phyloP scores from a whole-genome alignment of 1,139 yeast genomes.

The Suhomyces panamericanus region DNA sequence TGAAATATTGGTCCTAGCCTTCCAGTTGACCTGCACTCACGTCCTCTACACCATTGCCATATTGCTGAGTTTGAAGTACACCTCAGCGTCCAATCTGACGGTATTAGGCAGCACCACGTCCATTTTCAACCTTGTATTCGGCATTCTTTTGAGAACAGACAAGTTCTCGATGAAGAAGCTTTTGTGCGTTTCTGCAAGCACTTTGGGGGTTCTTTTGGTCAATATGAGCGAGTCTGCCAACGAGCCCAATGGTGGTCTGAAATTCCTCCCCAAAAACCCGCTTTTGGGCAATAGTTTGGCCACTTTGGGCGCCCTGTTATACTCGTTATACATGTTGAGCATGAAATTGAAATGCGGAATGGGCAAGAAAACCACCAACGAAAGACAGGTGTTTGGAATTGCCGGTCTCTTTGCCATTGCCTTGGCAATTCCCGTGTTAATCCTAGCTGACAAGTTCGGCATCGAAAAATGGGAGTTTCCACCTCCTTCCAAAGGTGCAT shows the following conservation, averaged over 20 bases:
- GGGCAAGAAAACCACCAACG: conserved; percentile 46
- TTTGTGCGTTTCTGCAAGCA: conserved; percentile 45
- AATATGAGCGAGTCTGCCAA: conserved; percentile 37
- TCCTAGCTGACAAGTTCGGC: conserved; percentile 31
- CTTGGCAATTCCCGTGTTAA: conserved; percentile 40
- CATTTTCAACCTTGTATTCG: conserved; percentile 49
- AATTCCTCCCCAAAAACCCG: conserved; percentile 40
- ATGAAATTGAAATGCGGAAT: conserved; percentile 48
- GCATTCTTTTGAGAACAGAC: conserved; percentile 42
- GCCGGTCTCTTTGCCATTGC: conserved; percentile 46
- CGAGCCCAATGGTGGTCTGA: conserved; percentile 21
- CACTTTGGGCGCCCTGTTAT: conserved; percentile 46
- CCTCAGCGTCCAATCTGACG: conserved; percentile 56
- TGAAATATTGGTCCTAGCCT: conserved; percentile 39
- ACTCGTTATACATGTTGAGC: conserved; percentile 45
- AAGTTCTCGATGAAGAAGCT: conserved; percentile 43
- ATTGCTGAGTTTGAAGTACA: conserved; percentile 45
- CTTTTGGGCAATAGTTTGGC: conserved; percentile 49
- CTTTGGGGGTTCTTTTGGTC: conserved; percentile 49
- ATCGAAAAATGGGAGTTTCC: conserved; percentile 47
- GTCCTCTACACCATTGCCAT: conserved; percentile 40
- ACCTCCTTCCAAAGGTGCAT: conserved; percentile 34
- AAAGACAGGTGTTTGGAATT: conserved; percentile 47
- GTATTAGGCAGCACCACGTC: conserved; percentile 54
- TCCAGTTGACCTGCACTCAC: conserved; percentile 45